Percentiles rank a stretch among this genome's conserved stretches.
Evolutionary conservation across 2,329 filamentous ascomycete genomes (phyloP).

Genomic region (Chrysoporthe deuterocubensis): DNA sequence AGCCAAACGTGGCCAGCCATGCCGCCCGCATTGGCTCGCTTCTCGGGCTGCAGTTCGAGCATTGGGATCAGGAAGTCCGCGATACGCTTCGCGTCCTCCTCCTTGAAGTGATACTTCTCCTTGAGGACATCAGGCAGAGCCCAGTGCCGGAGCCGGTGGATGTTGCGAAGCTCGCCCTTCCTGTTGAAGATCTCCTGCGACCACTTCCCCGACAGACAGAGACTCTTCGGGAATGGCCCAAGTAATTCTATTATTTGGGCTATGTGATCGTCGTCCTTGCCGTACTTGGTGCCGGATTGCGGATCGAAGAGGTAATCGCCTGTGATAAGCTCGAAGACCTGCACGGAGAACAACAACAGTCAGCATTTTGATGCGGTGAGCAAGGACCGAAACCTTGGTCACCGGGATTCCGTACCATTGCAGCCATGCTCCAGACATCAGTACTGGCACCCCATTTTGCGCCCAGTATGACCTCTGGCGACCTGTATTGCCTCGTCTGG

Average conservation of each 20-base stretch:
- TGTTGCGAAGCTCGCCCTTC: constrained; percentile 95
- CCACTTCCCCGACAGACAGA: constrained; percentile 95
- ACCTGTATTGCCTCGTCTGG: constrained; percentile 95
- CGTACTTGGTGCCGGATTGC: constrained; percentile 97
- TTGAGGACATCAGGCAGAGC: constrained; percentile 87
- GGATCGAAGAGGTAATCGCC: constrained; percentile 98
- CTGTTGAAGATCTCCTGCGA: constrained; percentile 98
- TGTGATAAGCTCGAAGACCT: constrained; percentile 97
- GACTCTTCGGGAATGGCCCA: constrained; percentile 87
- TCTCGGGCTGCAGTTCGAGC: constrained; percentile 86
- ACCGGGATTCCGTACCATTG: constrained; percentile 72
- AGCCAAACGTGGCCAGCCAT: constrained; percentile 89
- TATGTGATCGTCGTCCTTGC: constrained; percentile 99
- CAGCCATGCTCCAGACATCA: constrained; percentile 99
- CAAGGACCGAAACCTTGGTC: constrained; percentile 49
- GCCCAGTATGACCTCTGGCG: constrained; percentile 94
- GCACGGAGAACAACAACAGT: constrained; percentile 13
- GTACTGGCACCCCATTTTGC: constrained; percentile 99
- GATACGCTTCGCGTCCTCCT: constrained; percentile 77
- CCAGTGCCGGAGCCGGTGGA: constrained; percentile 95
- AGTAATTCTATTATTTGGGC: constrained; percentile 98
- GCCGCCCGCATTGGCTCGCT: constrained; percentile 91
- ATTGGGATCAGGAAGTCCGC: constrained; percentile 86
- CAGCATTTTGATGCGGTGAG: constrained; percentile 54
- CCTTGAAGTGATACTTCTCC: constrained; percentile 95